Base-by-base conservation (phyloP, 768 basidiomycete species). In the Amanita molliuscula region DNA sequence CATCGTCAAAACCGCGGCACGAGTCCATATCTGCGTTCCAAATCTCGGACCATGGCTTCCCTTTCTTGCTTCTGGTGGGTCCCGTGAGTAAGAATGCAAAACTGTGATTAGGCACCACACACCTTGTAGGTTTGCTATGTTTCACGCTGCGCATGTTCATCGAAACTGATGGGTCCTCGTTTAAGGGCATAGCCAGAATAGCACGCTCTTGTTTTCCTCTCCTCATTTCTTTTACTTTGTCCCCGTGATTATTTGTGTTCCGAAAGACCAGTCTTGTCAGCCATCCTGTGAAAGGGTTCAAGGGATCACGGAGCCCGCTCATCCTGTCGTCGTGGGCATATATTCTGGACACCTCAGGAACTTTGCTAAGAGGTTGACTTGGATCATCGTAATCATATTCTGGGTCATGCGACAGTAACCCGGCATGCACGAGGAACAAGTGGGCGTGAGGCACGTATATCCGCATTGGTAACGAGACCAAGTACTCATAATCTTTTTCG, bases 341-440 rank as follows among this genome's bases (percentile, higher is more conserved):
- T 33, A 44, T n/a, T 8, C 50, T 52, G 4, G 65, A 61, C 0
- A 72, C 58, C 0, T 53, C 49, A 7, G 84, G 85, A n/a, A 76
- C 60, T 47, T 73, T 76, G 2, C 86, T 77, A 15, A 94, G 74
- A 2, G 91, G 91, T 59, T 94, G 91, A 9, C 65, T 69, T 21
- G 66, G 64, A 56, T 80, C 68, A 20, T 67, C 69, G 15, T 67
- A 61, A 25, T 75, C 61, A 53, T 71, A 75, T 1, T 63, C 66
- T 2, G 89, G 84, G 59, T 95, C 79, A 4, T 72, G 75, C 0
- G 91, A 75, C 1, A 97, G 73, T 16, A 95, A 58, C 5, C 94
- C 94, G 1, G 81, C 93, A 56, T 96, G 92, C 1, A 83, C 88
- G 42, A 94, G 72, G 66, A 81, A 82, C 0, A 81, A 65, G 58